Base-by-base conservation (phyloP, 2,329 filamentous ascomycete species). In the Fusarium sp. region DNA sequence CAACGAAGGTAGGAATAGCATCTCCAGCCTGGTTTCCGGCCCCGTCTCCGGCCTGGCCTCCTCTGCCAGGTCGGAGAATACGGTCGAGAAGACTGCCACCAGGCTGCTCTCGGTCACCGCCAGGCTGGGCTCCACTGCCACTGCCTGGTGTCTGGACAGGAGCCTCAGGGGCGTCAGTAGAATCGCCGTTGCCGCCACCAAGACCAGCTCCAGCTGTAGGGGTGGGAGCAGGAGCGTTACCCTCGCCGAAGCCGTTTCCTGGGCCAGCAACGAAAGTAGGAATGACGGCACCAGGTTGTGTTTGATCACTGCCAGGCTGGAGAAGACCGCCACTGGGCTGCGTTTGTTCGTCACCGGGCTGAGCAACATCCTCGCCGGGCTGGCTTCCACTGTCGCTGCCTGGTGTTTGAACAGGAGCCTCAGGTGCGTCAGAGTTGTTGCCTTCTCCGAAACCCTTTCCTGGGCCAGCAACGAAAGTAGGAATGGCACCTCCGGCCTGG, bases 1-100 rank as follows among this genome's bases (percentile, higher is more conserved):
- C 67, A 20, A 45, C 50, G 37, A 68, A 70, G 22, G 67, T 70
- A 15, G 67, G 63, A 35, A 68, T 51, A 30, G 43, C 23, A 22
- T 40, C 52, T 25, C 39, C 40, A 19, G 46, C 13, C 47, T 64
- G 58, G 22, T 25, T 50, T 39, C 30, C 61, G 27, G 25, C 25
- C 9, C 46, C 23, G 19, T 40, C 48, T 22, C 39, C 40, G 19
- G 46, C 10, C 44, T 64, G 58, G 17, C 19, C 46, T 43, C 30
- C 61, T 20, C 7, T 32, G 30, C 30, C 32, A 3, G 32, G 46
- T 15, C 22, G 46, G 30, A 27, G 27, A 11, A 27, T 27, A 11
- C 50, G 17, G 17, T 39, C 32, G n/a, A 22, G 43, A n/a, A 27
- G 43, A 6, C 9, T 39, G 6, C 41, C 52, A 14, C 43, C 37